Percentiles rank a stretch among this genome's conserved stretches.
These are phyloP conservation scores for Butyriboletus loyo DNA, from an alignment of 768 basidiomycete species.

Conservation along the genomic window DNA sequence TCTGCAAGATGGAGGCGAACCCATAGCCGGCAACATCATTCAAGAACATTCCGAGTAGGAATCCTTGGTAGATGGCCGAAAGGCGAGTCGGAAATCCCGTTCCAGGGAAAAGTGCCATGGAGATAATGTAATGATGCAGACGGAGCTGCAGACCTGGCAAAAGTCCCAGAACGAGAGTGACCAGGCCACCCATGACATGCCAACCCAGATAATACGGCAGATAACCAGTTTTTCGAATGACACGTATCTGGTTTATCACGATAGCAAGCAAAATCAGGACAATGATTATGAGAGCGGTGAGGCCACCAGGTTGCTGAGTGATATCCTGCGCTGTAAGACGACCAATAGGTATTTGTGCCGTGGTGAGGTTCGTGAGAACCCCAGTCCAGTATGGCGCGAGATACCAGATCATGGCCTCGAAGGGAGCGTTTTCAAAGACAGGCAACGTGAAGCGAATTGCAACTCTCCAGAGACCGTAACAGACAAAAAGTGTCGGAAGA, in stretches of 20 bases:
- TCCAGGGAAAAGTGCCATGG: conserved; percentile 70
- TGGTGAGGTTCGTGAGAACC: conserved; percentile 68
- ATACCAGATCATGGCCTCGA: conserved; percentile 75
- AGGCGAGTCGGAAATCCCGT: conserved; percentile 80
- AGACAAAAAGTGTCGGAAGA: conserved; percentile 73
- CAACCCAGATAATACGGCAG: conserved; percentile 72
- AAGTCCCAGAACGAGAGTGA: conserved; percentile 61
- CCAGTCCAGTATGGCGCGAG: conserved; percentile 78
- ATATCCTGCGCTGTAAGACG: conserved; percentile 73
- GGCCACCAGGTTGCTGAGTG: conserved; percentile 58
- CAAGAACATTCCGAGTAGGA: conserved; percentile 78
- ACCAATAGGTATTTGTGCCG: conserved; percentile 70
- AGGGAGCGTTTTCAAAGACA: conserved; percentile 58
- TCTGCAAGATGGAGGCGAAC: conserved; percentile 77
- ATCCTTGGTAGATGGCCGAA: conserved; percentile 77
- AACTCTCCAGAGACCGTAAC: conserved; percentile 75
- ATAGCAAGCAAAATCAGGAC: conserved; percentile 56
- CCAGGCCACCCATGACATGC: conserved; percentile 66
- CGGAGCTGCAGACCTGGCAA: conserved; percentile 69
- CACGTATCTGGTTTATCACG: conserved; percentile 72
- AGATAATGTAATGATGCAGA: conserved; percentile 80
- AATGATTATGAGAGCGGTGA: conserved; percentile 67
- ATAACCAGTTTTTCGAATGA: conserved; percentile 84
- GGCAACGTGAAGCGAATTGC: conserved; percentile 75
- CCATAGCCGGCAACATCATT: conserved; percentile 80